phyloP scores from a whole-genome alignment of 345 rosid species.

The Pistacia integerrima region DNA sequence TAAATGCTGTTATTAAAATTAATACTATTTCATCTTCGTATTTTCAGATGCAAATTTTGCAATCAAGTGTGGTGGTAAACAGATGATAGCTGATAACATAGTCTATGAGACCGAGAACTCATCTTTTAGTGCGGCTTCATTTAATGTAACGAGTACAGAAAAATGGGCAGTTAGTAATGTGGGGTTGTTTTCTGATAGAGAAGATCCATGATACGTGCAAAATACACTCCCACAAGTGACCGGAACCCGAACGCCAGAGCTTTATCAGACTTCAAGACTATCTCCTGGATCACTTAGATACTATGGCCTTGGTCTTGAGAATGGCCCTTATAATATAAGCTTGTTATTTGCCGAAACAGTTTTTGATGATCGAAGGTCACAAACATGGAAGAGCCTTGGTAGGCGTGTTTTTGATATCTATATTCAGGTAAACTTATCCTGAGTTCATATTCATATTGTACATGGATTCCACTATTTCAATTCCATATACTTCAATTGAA shows the following conservation, averaged over 20 bases:
- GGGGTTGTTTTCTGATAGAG: conserved; percentile 49
- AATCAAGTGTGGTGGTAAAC: conserved; percentile 37
- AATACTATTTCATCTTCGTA: neutral
- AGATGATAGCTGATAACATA: conserved; percentile 25
- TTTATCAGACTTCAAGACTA: conserved; percentile 41
- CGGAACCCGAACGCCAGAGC: conserved; percentile 43
- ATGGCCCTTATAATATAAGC: conserved; percentile 38
- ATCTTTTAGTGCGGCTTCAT: conserved; percentile 38
- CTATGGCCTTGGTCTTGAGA: conserved; percentile 42
- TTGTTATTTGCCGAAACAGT: conserved; percentile 55
- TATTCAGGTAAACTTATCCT: conserved; percentile 37
- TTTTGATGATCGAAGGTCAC: conserved; percentile 30
- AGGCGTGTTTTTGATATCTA: conserved; percentile 53
- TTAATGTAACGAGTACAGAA: conserved; percentile 31
- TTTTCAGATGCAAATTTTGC: conserved; percentile 36
- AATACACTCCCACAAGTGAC: conserved; percentile 27
- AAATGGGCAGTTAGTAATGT: conserved; percentile 67
- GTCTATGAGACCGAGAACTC: conserved; percentile 46
- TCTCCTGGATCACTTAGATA: conserved; percentile 45
- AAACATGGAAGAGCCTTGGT: conserved; percentile 50
- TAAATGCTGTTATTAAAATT: too few species aligned
- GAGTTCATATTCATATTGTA: too few species aligned
- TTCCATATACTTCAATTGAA: conserved; percentile 4
- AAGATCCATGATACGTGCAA: conserved; percentile 25
- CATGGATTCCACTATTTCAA: neutral